Evolutionary conservation across 169 alveolate genomes (phyloP).

Genomic region (Plasmodium yoelii): DNA sequence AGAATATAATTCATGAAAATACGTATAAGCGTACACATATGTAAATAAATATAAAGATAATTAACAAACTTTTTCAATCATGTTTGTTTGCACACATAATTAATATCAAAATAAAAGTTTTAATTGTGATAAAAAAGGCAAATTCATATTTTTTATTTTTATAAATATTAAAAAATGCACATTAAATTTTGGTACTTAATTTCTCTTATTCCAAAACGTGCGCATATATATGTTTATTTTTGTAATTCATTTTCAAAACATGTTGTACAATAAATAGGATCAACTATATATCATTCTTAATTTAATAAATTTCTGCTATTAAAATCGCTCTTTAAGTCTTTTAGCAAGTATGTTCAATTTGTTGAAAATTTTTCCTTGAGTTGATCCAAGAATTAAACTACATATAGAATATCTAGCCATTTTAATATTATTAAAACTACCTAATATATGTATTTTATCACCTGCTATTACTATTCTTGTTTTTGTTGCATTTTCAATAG

Average conservation of each 20-base stretch:
- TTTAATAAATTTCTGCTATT: conserved; percentile 6
- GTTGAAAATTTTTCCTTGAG: conserved; percentile 97
- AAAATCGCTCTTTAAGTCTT: conserved; percentile 92
- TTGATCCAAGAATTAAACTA: conserved; percentile 97
- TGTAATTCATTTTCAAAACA: no score
- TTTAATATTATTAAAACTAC: conserved; percentile 95
- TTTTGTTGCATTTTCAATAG: conserved; percentile 99
- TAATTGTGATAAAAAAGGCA: no score
- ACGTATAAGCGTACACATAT: background rate
- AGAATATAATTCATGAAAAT: background rate
- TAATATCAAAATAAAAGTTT: no score
- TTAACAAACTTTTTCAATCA: background rate
- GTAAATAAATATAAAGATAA: background rate
- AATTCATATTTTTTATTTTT: no score
- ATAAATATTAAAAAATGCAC: no score
- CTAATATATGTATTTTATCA: conserved; percentile 87
- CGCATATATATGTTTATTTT: no score
- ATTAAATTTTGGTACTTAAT: no score
- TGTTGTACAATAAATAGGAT: background rate
- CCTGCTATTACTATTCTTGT: conserved; percentile 96
- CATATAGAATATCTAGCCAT: conserved; percentile 98
- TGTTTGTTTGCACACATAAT: no score
- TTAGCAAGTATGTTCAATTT: conserved; percentile 93
- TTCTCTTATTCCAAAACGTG: no score
- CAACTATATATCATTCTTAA: background rate